phyloP scores from a whole-genome alignment of 495 filamentous ascomycete genomes.

The Filosporella fistucella region DNA sequence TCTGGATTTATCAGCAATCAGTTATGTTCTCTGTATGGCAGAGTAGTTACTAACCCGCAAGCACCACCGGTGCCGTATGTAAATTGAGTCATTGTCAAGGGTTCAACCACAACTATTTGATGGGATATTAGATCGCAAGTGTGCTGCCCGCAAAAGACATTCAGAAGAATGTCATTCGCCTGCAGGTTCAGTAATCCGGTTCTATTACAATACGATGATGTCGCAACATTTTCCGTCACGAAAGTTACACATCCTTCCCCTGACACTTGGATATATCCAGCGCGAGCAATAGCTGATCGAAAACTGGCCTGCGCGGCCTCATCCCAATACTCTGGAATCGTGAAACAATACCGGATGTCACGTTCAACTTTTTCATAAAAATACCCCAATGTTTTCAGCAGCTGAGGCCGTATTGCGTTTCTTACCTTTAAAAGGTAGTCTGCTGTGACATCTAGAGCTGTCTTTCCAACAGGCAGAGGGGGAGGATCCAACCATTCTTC shows the following conservation, averaged over 20 bases:
- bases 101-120: slow-evolving; percentile 64
- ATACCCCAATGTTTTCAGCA: slow-evolving; percentile 64
- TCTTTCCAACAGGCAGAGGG: slow-evolving; percentile 64
- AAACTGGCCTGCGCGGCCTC: slow-evolving; percentile 65
- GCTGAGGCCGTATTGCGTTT: slow-evolving; percentile 60
- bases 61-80: slow-evolving; percentile 67
- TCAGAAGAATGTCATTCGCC: slow-evolving; percentile 64
- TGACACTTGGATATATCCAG: slow-evolving; percentile 63
- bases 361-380: slow-evolving; percentile 66
- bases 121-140: slow-evolving; percentile 68
- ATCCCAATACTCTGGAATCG: slow-evolving; percentile 67
- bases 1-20: neutral
- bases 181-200: slow-evolving; percentile 64
- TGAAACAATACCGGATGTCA: slow-evolving; percentile 65
- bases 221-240: slow-evolving; percentile 63
- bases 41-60: slow-evolving; percentile 40
- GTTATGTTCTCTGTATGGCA: neutral
- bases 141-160: slow-evolving; percentile 66
- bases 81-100: slow-evolving; percentile 63
- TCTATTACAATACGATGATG: slow-evolving; percentile 64
- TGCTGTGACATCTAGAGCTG: slow-evolving; percentile 65
- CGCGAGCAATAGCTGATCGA: slow-evolving; percentile 61
- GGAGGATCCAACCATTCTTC: slow-evolving; percentile 49
- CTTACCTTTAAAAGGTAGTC: slow-evolving; percentile 69
- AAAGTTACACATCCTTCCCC: slow-evolving; percentile 66